These are phyloP conservation scores for Mortierella alpina DNA, from an alignment of 192 early-diverging fungal genomes.

Conservation along the genomic window DNA sequence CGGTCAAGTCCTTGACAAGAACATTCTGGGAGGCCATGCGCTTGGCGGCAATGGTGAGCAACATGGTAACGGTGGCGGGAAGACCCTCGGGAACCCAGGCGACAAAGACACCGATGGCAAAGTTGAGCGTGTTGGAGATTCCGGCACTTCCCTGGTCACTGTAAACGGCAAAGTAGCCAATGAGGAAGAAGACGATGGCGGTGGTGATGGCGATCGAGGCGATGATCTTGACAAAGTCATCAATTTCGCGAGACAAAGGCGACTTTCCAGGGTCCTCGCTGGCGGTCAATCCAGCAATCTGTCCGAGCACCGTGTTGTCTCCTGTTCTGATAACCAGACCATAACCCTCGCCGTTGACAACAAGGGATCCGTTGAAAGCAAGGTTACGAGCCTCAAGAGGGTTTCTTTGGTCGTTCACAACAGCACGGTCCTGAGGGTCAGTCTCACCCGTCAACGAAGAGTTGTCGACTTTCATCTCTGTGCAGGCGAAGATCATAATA, in stretches of 20 bases:
- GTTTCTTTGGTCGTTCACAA: slow-evolving; percentile 75
- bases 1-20: slow-evolving; percentile 95
- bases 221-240: slow-evolving; percentile 87
- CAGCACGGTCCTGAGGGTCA: slow-evolving; percentile 87
- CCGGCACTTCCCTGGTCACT: slow-evolving; percentile 46
- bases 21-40: slow-evolving; percentile 91
- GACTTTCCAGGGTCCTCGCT: slow-evolving; percentile 80
- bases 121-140: slow-evolving; percentile 80
- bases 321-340: slow-evolving; percentile 94
- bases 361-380: slow-evolving; percentile 90
- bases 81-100: slow-evolving; percentile 96
- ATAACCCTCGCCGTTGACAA: slow-evolving; percentile 86
- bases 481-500: slow-evolving; percentile 79
- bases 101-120: slow-evolving; percentile 90
- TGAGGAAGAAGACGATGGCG: slow-evolving; percentile 87
- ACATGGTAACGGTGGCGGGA: slow-evolving; percentile 93
- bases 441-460: slow-evolving; percentile 96
- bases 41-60: slow-evolving; percentile 95
- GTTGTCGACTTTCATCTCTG: slow-evolving; percentile 97
- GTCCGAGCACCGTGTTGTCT: slow-evolving; percentile 94
- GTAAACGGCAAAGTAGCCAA: slow-evolving; percentile 70
- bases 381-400: slow-evolving; percentile 95
- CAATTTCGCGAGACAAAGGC: slow-evolving; percentile 83
- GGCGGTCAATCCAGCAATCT: slow-evolving; percentile 89
- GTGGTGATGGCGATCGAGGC: slow-evolving; percentile 81